Percentiles rank a stretch among this genome's conserved stretches.
Conservation (phyloP, 2,329 filamentous ascomycete species). For the Fusarium sp. region DNA sequence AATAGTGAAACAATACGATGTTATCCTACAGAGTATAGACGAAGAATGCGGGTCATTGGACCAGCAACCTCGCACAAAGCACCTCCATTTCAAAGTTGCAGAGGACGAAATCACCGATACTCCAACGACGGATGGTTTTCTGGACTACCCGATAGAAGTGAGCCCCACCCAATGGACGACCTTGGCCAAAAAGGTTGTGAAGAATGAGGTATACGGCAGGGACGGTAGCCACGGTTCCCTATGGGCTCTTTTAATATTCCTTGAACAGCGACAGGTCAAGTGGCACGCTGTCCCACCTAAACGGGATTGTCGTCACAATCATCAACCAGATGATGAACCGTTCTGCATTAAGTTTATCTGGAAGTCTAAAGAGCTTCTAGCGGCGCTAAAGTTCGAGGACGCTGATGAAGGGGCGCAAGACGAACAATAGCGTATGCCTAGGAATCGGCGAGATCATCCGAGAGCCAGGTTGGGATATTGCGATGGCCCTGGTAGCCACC, state of each 20-base stretch:
- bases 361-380: not conserved
- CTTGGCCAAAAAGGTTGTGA: not conserved
- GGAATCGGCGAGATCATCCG: no score
- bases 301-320: not conserved
- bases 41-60: not conserved
- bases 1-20: not conserved
- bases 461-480: no score
- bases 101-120: fast-evolving
- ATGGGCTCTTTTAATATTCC: slow-evolving; percentile 1
- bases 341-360: slow-evolving; percentile 17
- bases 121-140: fast-evolving
- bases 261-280: not conserved
- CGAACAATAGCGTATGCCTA: not conserved
- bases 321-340: not conserved
- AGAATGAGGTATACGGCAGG: not conserved
- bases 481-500: no score
- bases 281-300: not conserved
- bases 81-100: not conserved
- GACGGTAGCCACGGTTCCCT: not conserved
- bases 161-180: not conserved
- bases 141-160: not conserved
- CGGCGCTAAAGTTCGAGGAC: not conserved
- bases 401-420: not conserved
- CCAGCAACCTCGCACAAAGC: not conserved
- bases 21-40: not conserved